Percentiles rank a stretch among this genome's conserved stretches.
Evolutionary conservation across 257 asterid species (phyloP).

Genomic region (Osmanthus fragrans): DNA sequence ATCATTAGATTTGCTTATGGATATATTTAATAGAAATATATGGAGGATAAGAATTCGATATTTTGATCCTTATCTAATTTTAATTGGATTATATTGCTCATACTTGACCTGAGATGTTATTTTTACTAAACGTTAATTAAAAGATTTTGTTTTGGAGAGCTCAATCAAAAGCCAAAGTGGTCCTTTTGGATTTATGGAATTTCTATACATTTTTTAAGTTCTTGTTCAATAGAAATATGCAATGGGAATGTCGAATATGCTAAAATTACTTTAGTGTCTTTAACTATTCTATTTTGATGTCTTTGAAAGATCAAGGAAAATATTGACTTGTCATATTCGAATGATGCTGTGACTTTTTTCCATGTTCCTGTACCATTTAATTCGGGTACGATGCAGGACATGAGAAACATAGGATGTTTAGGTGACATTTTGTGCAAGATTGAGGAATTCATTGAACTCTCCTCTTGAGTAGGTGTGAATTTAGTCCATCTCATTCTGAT

Average conservation of each 20-base stretch:
- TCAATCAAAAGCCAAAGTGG: neutral
- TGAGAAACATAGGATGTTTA: too few relatives aligned
- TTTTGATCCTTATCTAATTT: neutral
- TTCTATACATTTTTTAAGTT: neutral
- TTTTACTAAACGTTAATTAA: neutral
- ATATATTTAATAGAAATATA: neutral
- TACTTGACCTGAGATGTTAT: neutral
- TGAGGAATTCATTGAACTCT: too few relatives aligned
- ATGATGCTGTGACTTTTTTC: neutral
- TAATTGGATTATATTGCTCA: neutral
- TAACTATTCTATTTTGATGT: too few relatives aligned
- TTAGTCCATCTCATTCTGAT: too few relatives aligned
- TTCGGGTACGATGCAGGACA: neutral
- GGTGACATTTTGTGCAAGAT: too few relatives aligned
- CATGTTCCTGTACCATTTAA: neutral
- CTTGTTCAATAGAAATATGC: neutral
- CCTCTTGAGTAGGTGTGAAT: too few relatives aligned
- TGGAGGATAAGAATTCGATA: neutral
- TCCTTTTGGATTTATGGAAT: neutral
- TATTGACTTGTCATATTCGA: neutral
- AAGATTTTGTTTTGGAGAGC: neutral
- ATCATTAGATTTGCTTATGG: neutral
- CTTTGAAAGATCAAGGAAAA: neutral
- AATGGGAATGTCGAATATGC: neutral
- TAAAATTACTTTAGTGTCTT: too few relatives aligned